Conservation (phyloP, 441 rosid species). For the Biscutella laevigata region DNA sequence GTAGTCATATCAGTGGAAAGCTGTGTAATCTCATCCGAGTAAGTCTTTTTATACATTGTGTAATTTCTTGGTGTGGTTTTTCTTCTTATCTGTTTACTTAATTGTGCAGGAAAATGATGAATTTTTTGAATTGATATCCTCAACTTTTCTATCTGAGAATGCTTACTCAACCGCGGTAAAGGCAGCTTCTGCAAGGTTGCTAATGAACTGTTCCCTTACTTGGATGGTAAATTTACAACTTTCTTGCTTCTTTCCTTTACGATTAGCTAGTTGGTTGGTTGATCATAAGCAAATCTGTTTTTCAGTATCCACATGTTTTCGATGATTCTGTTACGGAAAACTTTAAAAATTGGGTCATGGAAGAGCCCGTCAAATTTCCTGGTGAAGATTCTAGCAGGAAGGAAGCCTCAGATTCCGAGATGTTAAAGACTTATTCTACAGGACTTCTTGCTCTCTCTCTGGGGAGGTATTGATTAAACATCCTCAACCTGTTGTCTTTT, state of each 20-base stretch:
- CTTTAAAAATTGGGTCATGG: conserved; percentile 80
- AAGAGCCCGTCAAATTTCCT: conserved; percentile 53
- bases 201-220: conserved; percentile 67
- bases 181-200: conserved; percentile 87
- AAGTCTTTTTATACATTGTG: conserved; percentile 14
- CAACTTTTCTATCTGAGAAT: conserved; percentile 79
- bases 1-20: conserved; percentile 71
- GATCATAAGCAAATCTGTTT: not conserved
- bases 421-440: conserved; percentile 79
- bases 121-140: conserved; percentile 85
- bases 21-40: not conserved
- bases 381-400: conserved; percentile 50
- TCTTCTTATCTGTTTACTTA: conserved; percentile 14
- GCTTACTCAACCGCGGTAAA: conserved; percentile 59
- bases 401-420: conserved; percentile 72
- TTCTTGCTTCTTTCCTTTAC: conserved; percentile 3
- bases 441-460: conserved; percentile 88
- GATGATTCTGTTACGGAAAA: conserved; percentile 74
- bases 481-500: not conserved
- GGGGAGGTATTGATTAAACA: conserved; percentile 40
- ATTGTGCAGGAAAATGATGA: conserved; percentile 89
- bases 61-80: conserved; percentile 9
- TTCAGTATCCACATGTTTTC: conserved; percentile 85
- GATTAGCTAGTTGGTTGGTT: conserved; percentile 17
- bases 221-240: conserved; percentile 47